Base-by-base conservation (phyloP, 106 monocot genomes). In the Phalaenopsis aphrodite region DNA sequence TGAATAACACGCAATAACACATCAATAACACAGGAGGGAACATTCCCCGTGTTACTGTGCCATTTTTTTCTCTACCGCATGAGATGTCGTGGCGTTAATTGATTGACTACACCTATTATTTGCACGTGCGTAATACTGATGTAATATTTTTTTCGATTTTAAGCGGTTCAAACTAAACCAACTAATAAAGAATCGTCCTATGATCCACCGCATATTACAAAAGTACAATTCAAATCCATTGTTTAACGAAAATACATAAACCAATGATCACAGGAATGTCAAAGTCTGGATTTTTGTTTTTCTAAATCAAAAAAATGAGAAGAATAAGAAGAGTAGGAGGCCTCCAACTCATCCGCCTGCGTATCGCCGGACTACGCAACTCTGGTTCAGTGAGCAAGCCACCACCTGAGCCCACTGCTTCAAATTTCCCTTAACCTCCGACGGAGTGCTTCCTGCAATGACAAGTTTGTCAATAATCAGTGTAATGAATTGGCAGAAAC, bases 331-430 rank as follows among this genome's bases (percentile, higher is more conserved):
- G 15, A 57, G 57, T 17, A 19, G 4, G 57, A 57, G 14, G 14
- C 57, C 57, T 57, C 15, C 57, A 57, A 19, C 19, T 15, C 3
- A 17, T 57, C 18, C 57, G 57, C 57, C 15, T 57, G 18, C 17
- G 16, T 4, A 57, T 57, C 57, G 4, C 19, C 57, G 57, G 57
- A 57, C 3, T 14, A 41, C 38, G 43, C 23, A 65, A 23, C 66
- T 21, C n/a, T 79, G 79, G 39, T 64, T 64, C 41, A 79, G 42
- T 0, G 79, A 64, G 11, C 42, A 79, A 5, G 82, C 76, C 3
- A 71, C 83, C 75, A 73, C 76, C 71, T 66, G 64, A 4, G 79
- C 79, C 79, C 79, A 79, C 45, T 67, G 79, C 79, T 79, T 79
- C 79, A 79, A n/a, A 15, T 69, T 83, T 42, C 12, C 56, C 39